These are phyloP conservation scores for Apiotrichum veenhuisii DNA, from an alignment of 1,284 basidiomycete genomes.

Conservation along the genomic window DNA sequence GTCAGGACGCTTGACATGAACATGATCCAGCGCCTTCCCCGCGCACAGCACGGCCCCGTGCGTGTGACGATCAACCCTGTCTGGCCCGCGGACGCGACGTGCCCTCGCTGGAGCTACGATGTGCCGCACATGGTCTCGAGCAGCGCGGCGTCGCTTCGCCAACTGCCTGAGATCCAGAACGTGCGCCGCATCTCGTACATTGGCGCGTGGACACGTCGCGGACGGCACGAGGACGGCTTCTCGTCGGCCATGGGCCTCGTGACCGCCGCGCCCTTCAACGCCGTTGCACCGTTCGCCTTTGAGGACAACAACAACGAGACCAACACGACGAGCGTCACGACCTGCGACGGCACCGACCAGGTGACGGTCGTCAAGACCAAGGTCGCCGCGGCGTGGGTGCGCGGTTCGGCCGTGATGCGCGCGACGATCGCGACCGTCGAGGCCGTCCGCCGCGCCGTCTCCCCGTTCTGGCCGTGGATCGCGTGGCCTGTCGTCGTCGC, in stretches of 20 bases:
- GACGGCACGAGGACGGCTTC: constrained; percentile 78
- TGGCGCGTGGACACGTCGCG: constrained; percentile 72
- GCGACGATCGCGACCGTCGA: constrained; percentile 2
- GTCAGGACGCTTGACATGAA: constrained; percentile 70
- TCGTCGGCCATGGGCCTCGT: constrained; percentile 52
- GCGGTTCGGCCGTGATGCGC: background rate
- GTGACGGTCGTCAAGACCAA: constrained; percentile 1
- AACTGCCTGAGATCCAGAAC: constrained; percentile 57
- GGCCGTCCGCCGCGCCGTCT: background rate
- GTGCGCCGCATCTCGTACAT: constrained; percentile 64
- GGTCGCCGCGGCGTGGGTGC: background rate
- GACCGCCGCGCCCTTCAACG: constrained; percentile 37
- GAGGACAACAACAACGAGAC: background rate
- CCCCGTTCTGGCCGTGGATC: constrained; percentile 9
- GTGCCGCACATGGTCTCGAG: constrained; percentile 4
- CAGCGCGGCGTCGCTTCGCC: constrained; percentile 1
- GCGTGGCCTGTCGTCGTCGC: constrained; percentile 13
- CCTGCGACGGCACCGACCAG: background rate
- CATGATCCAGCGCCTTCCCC: constrained; percentile 65
- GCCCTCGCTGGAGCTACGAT: constrained; percentile 9
- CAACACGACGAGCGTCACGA: background rate
- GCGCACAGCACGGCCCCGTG: constrained; percentile 60
- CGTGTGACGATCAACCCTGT: constrained; percentile 71
- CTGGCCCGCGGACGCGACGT: background rate
- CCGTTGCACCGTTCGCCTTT: constrained; percentile 45